Percentiles rank a stretch among this genome's conserved stretches.
These are phyloP conservation scores for Chlorophyllum brunneum DNA, from an alignment of 768 basidiomycete species.

Conservation along the genomic window DNA sequence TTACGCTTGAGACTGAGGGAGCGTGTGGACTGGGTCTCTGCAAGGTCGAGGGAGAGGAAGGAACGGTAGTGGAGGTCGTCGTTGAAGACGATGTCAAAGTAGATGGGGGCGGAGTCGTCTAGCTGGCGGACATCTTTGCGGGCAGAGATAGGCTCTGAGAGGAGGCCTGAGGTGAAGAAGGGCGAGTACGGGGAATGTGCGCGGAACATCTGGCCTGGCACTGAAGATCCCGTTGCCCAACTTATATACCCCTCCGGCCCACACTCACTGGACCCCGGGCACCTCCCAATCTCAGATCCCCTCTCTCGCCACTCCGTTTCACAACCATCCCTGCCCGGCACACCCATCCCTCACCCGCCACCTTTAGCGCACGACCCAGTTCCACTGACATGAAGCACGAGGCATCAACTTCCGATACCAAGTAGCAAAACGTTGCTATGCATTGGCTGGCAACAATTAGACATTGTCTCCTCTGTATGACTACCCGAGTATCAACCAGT, in stretches of 20 bases:
- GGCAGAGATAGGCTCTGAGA: constrained; percentile 38
- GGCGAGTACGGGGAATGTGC: constrained; percentile 53
- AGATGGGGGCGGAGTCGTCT: constrained; percentile 33
- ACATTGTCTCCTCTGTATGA: too few species aligned
- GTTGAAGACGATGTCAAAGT: constrained; percentile 42
- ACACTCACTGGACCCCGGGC: not conserved
- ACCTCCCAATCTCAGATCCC: constrained; percentile 1
- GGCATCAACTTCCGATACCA: too few species aligned
- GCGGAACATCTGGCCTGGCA: constrained; percentile 28
- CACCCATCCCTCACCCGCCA: not conserved
- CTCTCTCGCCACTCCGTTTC: not conserved
- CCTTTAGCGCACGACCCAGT: too few species aligned
- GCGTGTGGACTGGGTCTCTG: constrained; percentile 43
- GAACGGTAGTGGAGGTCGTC: constrained; percentile 44
- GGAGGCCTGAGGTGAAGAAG: constrained; percentile 62
- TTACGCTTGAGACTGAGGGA: constrained; percentile 35
- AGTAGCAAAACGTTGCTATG: too few species aligned
- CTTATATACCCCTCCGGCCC: constrained; percentile 1
- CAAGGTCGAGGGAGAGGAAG: constrained; percentile 68
- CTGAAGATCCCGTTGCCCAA: not conserved
- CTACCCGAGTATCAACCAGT: too few species aligned
- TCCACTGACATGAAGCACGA: too few species aligned
- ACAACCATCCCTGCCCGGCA: not conserved
- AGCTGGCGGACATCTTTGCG: constrained; percentile 23
- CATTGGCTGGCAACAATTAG: too few species aligned